Evolutionary conservation across 352 stramenopile genomes (phyloP), one percentile per base, ranked within the genome.

Genomic region (Globisporangium cederbergense): DNA sequence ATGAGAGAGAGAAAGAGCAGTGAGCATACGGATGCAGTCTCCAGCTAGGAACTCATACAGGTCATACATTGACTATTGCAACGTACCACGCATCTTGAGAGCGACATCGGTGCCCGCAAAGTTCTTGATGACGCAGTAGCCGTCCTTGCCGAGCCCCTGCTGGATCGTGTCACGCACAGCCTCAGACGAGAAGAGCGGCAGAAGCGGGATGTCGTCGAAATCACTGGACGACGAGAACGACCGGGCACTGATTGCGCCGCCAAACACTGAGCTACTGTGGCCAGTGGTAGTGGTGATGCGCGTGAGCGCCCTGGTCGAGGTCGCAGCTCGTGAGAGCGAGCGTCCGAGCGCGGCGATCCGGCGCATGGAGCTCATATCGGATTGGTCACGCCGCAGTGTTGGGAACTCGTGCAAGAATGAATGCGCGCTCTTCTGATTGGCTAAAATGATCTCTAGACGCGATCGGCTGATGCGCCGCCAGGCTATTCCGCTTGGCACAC

Each of bases 101-200:
- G 73, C 74, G 14, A 81, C 60, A 38, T 78, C 66, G 30, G 65
- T 66, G 49, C 71, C 75, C 10, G 76, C 76, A 54, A 84, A 84
- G 60, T 60, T 62, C 4, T 73, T 49, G 56, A 84, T 65, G 40
- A 84, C 68, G 59, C 71, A 77, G 53, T 73, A 84, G 42, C 76
- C 76, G 13, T 84, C 65, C 50, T 66, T 54, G 32, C 70, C 65
- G 28, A 84, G 72, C 5, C 73, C 74, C 38, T 78, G 60, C 47
- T 75, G 62, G 64, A 84, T 79, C 13, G 54, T 61, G 54, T 78
- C 67, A 45, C 72, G 74, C 66, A 79, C 74, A 1, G 72, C 36
- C 42, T 75, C 68, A 1, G 49, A 50, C 6, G 71, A 66, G 40
- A 84, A 84, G 16, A 84, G 70, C 67, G 76, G 76, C 58, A 84